Evolutionary conservation across 148 eudicot species (phyloP).

Genomic region (Rhododendron ovatum): DNA sequence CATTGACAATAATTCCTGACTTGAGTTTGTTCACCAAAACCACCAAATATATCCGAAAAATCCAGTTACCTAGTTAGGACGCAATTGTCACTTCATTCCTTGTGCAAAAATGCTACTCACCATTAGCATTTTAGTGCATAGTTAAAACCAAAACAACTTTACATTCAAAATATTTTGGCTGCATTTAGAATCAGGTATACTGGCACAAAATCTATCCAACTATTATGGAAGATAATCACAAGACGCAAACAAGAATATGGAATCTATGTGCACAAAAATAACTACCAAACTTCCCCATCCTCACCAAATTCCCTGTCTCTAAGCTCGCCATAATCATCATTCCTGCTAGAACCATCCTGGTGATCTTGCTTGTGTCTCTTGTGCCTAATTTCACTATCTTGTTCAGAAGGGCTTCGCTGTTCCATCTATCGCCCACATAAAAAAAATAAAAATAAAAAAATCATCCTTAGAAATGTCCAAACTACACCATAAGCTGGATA

Average conservation of each 20-base stretch:
- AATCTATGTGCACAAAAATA: neutral
- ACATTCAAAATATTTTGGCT: neutral
- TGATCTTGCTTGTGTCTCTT: slow-evolving; percentile 69
- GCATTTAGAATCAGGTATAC: neutral
- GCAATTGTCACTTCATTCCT: neutral
- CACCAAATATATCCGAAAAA: neutral
- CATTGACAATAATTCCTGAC: neutral
- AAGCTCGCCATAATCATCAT: slow-evolving; percentile 46
- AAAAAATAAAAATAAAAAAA: neutral
- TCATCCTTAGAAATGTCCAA: neutral
- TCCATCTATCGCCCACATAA: slow-evolving; percentile 27
- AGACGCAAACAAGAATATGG: neutral
- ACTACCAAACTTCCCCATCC: slow-evolving; percentile 39
- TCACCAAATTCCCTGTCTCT: slow-evolving; percentile 61
- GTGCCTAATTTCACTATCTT: slow-evolving; percentile 56
- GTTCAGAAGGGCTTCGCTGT: slow-evolving; percentile 38
- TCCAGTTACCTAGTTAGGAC: neutral
- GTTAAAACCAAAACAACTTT: neutral
- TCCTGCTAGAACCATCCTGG: slow-evolving; percentile 31
- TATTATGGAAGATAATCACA: slow-evolving; percentile 4
- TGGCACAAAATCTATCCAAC: neutral
- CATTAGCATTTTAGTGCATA: neutral
- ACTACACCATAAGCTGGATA: neutral
- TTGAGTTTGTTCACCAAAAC: neutral
- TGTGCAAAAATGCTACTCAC: neutral